phyloP scores from a whole-genome alignment of 1,139 yeast genomes.

The Spencermartinsiella ligniputridi region DNA sequence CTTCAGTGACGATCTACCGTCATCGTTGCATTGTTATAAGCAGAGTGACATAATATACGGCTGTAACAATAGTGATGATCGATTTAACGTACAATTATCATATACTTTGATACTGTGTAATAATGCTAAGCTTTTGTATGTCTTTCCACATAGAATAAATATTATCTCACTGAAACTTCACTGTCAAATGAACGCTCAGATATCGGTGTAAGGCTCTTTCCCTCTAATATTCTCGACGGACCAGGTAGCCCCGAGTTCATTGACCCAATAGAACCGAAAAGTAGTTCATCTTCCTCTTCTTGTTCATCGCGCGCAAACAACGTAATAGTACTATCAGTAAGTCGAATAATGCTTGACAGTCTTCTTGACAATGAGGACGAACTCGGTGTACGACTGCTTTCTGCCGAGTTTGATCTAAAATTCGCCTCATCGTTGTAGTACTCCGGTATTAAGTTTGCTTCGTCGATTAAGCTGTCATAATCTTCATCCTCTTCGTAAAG shows the following conservation, averaged over 20 bases:
- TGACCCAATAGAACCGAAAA: constrained; percentile 2
- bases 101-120: no score
- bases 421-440: constrained; percentile 17
- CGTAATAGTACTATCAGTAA: constrained; percentile 22
- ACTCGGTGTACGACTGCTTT: not conserved
- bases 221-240: not conserved
- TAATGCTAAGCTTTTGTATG: no score
- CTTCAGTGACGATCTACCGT: no score
- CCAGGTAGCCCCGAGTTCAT: constrained; percentile 7
- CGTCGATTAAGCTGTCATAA: constrained; percentile 26
- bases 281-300: constrained; percentile 3
- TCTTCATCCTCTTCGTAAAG: constrained; percentile 13
- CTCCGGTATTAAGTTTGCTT: constrained; percentile 26
- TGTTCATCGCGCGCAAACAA: constrained; percentile 15
- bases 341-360: constrained; percentile 19
- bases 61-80: no score
- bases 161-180: constrained; percentile 1
- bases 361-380: constrained; percentile 13
- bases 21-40: no score
- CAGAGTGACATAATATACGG: no score
- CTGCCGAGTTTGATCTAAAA: constrained; percentile 10
- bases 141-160: no score
- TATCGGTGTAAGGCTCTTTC: constrained; percentile 18
- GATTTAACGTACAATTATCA: no score
- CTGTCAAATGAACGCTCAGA: constrained; percentile 20